Evolutionary conservation across 371 early-diverging fungal genomes (phyloP), one percentile per base, ranked within the genome.

Genomic region (Apophysomyces ossiformis): DNA sequence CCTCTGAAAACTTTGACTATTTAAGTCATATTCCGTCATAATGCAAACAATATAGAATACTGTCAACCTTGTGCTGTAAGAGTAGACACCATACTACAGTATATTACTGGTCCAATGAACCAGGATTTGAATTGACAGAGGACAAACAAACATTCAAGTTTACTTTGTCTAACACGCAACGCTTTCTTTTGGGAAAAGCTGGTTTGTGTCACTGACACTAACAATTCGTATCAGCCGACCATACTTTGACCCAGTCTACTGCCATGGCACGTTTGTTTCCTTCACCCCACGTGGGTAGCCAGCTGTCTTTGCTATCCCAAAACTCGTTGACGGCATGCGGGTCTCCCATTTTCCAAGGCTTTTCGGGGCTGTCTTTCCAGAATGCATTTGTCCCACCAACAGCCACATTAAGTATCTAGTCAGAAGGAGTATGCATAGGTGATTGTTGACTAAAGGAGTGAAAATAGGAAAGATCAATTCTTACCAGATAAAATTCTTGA

Each of bases 371-470:
- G 60, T 90, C 89, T 32, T 88, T 87, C 75, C 87, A 92, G 65
- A 79, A 90, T 1, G 82, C 88, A 57, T 81, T 83, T 2, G 83
- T 81, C 8, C 90, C 90, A 16, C 89, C 90, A 2, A 90, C 90
- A 7, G 92, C 90, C 2, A 92, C 81, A 64, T 92, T 90, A 60
- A 92, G 63, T 36, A 89, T 81, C 75, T 82, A 58, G 32, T 56
- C 54, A 21, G 68, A 26, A 26, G 32, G 32, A 2, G 32, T 2
- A 26, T 26, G 32, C 32, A 26, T 26, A 26, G 32, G 32, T 26
- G 2, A 26, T 26, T 26, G 32, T 26, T 26, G 32, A 26, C 32
- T 26, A 26, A 26, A 26, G 32, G 32, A 26, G 32, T 26, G 32
- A 26, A 26, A 2, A 26, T 2, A 26, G 32, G 32, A 26, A 26